Percentiles rank a stretch among this genome's conserved stretches.
These are phyloP conservation scores for Naganishia liquefaciens DNA, from an alignment of 1,284 basidiomycete species.

Conservation along the genomic window DNA sequence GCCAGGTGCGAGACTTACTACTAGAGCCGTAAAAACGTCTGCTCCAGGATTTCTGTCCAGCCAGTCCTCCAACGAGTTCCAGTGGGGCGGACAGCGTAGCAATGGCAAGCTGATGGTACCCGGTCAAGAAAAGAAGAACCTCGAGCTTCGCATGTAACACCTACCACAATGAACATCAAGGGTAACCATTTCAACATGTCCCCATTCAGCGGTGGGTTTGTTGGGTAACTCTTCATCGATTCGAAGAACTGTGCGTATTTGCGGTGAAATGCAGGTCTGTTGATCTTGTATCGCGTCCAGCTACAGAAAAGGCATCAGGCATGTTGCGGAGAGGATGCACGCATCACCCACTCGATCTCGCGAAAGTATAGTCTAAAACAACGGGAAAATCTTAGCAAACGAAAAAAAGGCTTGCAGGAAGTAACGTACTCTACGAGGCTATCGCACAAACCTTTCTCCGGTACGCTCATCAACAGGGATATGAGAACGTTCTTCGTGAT, in stretches of 20 bases:
- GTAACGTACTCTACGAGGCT: slow-evolving; percentile 49
- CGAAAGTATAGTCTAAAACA: slow-evolving; percentile 34
- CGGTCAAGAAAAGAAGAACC: slow-evolving; percentile 13
- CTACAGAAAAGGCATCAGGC: slow-evolving; percentile 35
- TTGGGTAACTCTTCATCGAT: slow-evolving; percentile 48
- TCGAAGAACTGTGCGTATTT: slow-evolving; percentile 53
- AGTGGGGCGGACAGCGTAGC: slow-evolving; percentile 52
- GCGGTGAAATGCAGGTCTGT: slow-evolving; percentile 51
- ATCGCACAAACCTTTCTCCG: slow-evolving; percentile 51
- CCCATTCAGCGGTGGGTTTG: slow-evolving; percentile 51
- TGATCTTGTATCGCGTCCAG: slow-evolving; percentile 57
- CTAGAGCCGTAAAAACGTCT: slow-evolving; percentile 52
- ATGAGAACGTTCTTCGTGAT: slow-evolving; percentile 52
- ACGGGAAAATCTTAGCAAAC: background rate
- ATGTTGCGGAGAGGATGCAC: background rate
- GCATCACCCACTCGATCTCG: slow-evolving; percentile 37
- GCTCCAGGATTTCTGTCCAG: slow-evolving; percentile 52
- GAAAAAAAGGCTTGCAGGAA: background rate
- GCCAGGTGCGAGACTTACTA: slow-evolving; percentile 22
- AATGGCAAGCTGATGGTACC: slow-evolving; percentile 49
- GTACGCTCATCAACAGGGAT: slow-evolving; percentile 53
- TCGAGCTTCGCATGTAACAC: slow-evolving; percentile 27
- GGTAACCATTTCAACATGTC: slow-evolving; percentile 55
- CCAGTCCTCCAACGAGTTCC: slow-evolving; percentile 48
- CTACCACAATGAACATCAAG: slow-evolving; percentile 54